phyloP scores from a whole-genome alignment of 2,329 filamentous ascomycete species.

The Venturia oleaginea region DNA sequence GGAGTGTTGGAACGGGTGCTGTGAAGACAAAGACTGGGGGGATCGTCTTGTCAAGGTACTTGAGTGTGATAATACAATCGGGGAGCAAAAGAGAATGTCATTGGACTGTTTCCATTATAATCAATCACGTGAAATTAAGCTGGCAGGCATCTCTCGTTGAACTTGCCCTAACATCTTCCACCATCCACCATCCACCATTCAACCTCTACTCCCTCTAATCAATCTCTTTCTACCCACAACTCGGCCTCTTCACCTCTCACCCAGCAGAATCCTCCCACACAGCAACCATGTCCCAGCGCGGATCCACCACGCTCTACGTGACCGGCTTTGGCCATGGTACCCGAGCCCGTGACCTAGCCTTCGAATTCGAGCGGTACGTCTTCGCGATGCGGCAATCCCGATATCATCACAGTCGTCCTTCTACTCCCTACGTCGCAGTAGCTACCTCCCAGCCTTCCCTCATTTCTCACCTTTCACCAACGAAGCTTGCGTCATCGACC shows the following conservation, averaged over 20 bases:
- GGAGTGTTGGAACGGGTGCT: background rate
- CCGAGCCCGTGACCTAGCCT: conserved; percentile 96
- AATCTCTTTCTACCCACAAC: background rate
- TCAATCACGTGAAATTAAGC: too few species aligned
- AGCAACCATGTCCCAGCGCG: conserved; percentile 70
- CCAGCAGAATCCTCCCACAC: background rate
- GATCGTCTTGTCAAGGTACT: background rate
- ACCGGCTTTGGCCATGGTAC: conserved; percentile 98
- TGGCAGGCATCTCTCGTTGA: too few species aligned
- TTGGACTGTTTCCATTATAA: too few species aligned
- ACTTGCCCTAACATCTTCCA: too few species aligned
- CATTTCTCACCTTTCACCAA: conserved; percentile 13
- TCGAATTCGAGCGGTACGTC: conserved; percentile 99
- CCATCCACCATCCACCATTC: background rate
- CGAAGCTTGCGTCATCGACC: conserved; percentile 14
- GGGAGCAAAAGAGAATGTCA: too few species aligned
- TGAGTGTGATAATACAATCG: background rate
- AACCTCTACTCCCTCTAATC: background rate
- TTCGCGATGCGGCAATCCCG: conserved; percentile 33
- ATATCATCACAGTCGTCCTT: conserved; percentile 30
- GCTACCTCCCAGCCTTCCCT: conserved; percentile 16
- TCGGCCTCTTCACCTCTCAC: too few species aligned
- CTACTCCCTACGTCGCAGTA: conserved; percentile 16
- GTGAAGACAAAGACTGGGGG: background rate
- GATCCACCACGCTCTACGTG: conserved; percentile 89